Percentiles rank a stretch among this genome's conserved stretches.
Evolutionary conservation across 2,329 filamentous ascomycete genomes (phyloP).

Genomic region (Ophiostoma piceae): DNA sequence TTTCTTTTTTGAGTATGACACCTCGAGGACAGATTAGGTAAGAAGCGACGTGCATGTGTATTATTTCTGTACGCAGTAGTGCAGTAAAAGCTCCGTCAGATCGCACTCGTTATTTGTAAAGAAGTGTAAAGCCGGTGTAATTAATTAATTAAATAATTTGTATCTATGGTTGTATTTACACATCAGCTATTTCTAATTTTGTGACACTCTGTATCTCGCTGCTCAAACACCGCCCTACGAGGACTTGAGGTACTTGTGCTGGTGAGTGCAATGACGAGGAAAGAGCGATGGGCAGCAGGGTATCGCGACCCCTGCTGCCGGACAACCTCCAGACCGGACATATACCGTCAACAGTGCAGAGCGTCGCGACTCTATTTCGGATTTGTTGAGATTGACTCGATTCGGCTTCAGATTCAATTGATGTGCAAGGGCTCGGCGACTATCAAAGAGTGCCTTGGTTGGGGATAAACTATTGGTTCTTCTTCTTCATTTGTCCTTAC

Average conservation of each 20-base stretch:
- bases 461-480: neutral
- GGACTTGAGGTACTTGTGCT: neutral
- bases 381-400: neutral
- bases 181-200: neutral
- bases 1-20: constrained; percentile 1
- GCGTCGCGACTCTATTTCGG: neutral
- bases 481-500: neutral
- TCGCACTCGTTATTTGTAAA: neutral
- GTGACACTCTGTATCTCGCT: neutral
- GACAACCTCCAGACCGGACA: neutral
- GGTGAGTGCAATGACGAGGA: neutral
- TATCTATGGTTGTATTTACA: constrained; percentile 1
- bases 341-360: neutral
- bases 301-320: neutral
- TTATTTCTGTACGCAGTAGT: neutral
- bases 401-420: neutral
- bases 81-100: neutral
- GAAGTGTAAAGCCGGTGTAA: neutral
- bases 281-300: neutral
- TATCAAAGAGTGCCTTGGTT: neutral
- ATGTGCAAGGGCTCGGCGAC: neutral
- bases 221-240: neutral
- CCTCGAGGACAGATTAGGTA: neutral
- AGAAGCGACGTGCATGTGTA: constrained; percentile 1
- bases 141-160: neutral